phyloP scores from a whole-genome alignment of 2,329 filamentous ascomycete species.

The Leptographium flavum region DNA sequence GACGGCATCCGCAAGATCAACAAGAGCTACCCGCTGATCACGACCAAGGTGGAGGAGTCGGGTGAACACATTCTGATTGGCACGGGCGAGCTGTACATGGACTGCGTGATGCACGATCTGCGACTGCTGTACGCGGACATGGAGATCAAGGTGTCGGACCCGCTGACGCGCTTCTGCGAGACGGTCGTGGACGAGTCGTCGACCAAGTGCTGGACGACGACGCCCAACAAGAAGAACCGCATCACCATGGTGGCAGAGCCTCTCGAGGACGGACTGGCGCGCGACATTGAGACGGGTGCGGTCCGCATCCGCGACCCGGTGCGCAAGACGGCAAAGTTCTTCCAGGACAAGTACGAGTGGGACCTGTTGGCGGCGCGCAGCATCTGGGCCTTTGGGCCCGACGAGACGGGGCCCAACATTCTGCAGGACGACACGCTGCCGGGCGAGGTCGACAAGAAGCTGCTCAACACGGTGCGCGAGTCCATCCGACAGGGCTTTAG shows the following conservation, averaged over 20 bases:
- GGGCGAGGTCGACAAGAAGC: conserved; percentile 84
- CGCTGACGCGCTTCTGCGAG: conserved; percentile 93
- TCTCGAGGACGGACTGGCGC: conserved; percentile 83
- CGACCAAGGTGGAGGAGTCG: conserved; percentile 94
- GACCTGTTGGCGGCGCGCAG: conserved; percentile 86
- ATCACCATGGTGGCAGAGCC: conserved; percentile 98
- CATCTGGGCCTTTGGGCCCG: conserved; percentile 97
- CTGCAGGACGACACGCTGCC: conserved; percentile 93
- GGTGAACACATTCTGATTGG: conserved; percentile 92
- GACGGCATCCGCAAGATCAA: conserved; percentile 93
- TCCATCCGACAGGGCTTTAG: conserved; percentile 91
- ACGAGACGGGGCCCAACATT: conserved; percentile 89
- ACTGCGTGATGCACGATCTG: conserved; percentile 91
- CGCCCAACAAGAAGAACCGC: conserved; percentile 98
- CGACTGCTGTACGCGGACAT: conserved; percentile 92
- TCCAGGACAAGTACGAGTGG: conserved; percentile 94
- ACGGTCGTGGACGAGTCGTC: conserved; percentile 95
- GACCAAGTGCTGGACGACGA: conserved; percentile 95
- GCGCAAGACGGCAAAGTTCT: conserved; percentile 88
- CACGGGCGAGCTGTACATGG: conserved; percentile 98
- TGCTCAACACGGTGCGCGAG: conserved; percentile 75
- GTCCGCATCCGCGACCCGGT: conserved; percentile 90
- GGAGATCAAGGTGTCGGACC: conserved; percentile 98
- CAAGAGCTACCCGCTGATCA: conserved; percentile 92
- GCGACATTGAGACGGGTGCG: conserved; percentile 81